Evolutionary conservation across 768 basidiomycete genomes (phyloP).

Genomic region (Infundibulicybe gibba): DNA sequence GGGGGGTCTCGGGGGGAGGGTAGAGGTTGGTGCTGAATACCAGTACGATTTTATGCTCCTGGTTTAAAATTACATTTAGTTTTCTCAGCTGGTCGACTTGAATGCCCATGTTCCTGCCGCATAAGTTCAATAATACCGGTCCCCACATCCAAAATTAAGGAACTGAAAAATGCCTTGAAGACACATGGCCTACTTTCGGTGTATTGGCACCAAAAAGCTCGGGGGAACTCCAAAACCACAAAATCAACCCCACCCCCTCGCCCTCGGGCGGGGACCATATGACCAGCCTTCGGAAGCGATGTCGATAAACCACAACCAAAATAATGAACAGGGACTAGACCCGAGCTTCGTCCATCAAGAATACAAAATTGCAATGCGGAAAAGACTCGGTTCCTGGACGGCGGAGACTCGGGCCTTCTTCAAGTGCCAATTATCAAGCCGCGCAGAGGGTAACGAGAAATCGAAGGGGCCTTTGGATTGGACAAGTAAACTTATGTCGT

Average conservation of each 20-base stretch:
- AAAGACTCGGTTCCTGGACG: constrained; percentile 11
- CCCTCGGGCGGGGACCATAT: too few relatives aligned
- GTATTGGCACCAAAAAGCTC: too few relatives aligned
- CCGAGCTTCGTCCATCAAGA: constrained; percentile 14
- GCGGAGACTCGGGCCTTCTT: neutral
- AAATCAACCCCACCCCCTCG: too few relatives aligned
- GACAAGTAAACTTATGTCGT: too few relatives aligned
- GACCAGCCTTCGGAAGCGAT: too few relatives aligned
- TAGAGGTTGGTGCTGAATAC: neutral
- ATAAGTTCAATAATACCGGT: neutral
- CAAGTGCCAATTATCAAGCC: too few relatives aligned
- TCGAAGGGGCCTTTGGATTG: too few relatives aligned
- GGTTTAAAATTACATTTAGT: constrained; percentile 5
- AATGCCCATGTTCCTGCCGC: too few relatives aligned
- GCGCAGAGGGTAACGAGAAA: too few relatives aligned
- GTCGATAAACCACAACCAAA: neutral
- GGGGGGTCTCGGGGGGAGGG: constrained; percentile 5
- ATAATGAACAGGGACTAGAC: neutral
- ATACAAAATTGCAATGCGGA: constrained; percentile 7
- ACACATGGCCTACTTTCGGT: too few relatives aligned
- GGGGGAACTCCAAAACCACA: neutral
- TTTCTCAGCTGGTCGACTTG: too few relatives aligned
- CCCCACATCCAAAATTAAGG: neutral
- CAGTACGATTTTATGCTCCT: neutral
- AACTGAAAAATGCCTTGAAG: neutral